Evolutionary conservation across 2,329 filamentous ascomycete species (phyloP), one percentile per base, ranked within the genome.

Genomic region (Biscogniauxia sp.): DNA sequence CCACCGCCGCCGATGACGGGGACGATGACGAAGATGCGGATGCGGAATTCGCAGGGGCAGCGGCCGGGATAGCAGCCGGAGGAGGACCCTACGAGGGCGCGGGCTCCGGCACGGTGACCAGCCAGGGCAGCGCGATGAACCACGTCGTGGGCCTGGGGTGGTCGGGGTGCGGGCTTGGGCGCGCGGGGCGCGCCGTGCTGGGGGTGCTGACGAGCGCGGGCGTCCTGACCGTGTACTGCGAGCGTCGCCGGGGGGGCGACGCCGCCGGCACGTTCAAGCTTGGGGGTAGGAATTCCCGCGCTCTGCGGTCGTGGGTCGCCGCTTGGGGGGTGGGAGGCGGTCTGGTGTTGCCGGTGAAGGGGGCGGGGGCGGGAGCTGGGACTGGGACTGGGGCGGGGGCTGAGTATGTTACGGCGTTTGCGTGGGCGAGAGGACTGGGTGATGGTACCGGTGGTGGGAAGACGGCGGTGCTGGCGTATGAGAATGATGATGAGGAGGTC

Each of bases 161-260:
- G 84, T 86, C 84, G n/a, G 84, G 84, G 0, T 73, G 73, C n/a
- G 82, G 82, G 1, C 71, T 87, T n/a, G 84, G 84, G 1, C 77
- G 78, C 50, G 84, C 85, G 66, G 70, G 78, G 7, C 77, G 84
- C 1, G 79, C 84, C 0, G 78, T 85, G 5, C 73, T 87, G 37
- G 78, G 75, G 15, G 80, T 81, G 3, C 70, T 86, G 63, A 80
- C 80, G 0, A 81, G 81, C 8, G 78, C 77, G 1, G 84, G 84
- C 1, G 75, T 76, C 54, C 66, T 87, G 23, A 74, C 80, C 17
- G 73, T 83, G 17, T 80, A 85, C 52, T 84, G 84, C 19, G 84
- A 87, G 68, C 72, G 74, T n/a, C 66, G 67, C 1, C 58, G 69
- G 1, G 65, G 66, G n/a, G 68, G 59, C 6, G 65, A 66, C n/a